Evolutionary conservation across 1,139 yeast genomes (phyloP).

Genomic region (Wickerhamomyces sp.): DNA sequence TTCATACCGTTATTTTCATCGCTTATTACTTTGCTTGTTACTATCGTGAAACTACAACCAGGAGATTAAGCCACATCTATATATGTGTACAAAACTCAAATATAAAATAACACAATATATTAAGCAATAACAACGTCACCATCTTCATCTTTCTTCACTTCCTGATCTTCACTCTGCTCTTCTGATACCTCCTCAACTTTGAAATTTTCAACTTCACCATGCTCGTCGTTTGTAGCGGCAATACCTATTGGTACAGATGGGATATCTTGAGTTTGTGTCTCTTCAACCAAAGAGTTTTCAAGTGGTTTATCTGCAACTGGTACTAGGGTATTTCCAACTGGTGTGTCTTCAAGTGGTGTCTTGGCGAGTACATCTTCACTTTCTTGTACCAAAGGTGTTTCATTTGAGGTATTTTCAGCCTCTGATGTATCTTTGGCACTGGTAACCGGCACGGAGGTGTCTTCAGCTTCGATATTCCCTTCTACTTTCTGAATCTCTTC

Average conservation of each 20-base stretch:
- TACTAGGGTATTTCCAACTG: background rate
- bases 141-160: constrained; percentile 9
- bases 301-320: background rate
- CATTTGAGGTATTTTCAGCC: background rate
- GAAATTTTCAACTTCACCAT: no score
- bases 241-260: background rate
- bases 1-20: constrained; percentile 23
- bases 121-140: constrained; percentile 13
- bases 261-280: background rate
- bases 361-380: background rate
- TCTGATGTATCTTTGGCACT: background rate
- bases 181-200: no score
- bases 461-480: background rate
- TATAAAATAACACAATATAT: no score
- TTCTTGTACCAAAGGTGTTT: background rate
- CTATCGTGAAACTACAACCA: no score
- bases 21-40: constrained; percentile 13
- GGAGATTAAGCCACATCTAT: no score
- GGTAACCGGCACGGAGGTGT: background rate
- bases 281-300: background rate
- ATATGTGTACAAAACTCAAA: no score
- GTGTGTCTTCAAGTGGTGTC: background rate
- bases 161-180: background rate
- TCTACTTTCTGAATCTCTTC: background rate
- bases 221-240: no score